These are phyloP conservation scores for Xylariaceae sp. DNA, from an alignment of 2,329 filamentous ascomycete species.

Conservation along the genomic window DNA sequence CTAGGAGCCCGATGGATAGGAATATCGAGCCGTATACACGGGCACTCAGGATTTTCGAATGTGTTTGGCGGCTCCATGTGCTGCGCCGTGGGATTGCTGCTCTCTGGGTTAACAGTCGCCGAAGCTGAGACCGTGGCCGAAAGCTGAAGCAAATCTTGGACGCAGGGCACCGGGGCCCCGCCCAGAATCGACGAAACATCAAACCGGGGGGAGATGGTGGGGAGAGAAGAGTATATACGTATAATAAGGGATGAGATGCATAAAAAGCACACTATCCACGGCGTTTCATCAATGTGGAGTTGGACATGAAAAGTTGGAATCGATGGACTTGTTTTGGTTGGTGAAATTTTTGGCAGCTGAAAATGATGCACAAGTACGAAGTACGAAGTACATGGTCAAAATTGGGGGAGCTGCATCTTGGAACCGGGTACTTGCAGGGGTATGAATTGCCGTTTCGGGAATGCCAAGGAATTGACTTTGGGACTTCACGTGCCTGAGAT, in stretches of 20 bases:
- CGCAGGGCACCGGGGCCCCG: conserved; percentile 10
- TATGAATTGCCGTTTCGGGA: too few relatives aligned
- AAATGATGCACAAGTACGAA: too few relatives aligned
- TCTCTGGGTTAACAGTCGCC: conserved; percentile 6
- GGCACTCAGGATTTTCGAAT: conserved; percentile 6
- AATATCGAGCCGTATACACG: conserved; percentile 23
- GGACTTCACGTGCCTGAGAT: too few relatives aligned
- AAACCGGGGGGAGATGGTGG: not conserved
- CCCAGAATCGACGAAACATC: conserved; percentile 22
- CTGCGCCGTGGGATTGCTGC: not conserved
- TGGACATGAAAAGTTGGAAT: too few relatives aligned
- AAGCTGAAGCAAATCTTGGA: conserved; percentile 3
- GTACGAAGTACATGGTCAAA: too few relatives aligned
- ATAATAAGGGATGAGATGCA: not conserved
- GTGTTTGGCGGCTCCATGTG: not conserved
- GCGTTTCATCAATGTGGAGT: too few relatives aligned
- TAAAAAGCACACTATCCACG: too few relatives aligned
- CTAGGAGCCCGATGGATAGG: conserved; percentile 22
- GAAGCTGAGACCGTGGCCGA: not conserved
- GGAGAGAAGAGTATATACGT: not conserved
- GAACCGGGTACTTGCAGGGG: too few relatives aligned
- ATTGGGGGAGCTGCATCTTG: too few relatives aligned
- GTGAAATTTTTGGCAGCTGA: too few relatives aligned
- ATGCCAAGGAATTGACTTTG: too few relatives aligned
- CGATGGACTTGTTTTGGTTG: too few relatives aligned